phyloP scores from a whole-genome alignment of 495 filamentous ascomycete genomes.

The Annulohypoxylon stygium region DNA sequence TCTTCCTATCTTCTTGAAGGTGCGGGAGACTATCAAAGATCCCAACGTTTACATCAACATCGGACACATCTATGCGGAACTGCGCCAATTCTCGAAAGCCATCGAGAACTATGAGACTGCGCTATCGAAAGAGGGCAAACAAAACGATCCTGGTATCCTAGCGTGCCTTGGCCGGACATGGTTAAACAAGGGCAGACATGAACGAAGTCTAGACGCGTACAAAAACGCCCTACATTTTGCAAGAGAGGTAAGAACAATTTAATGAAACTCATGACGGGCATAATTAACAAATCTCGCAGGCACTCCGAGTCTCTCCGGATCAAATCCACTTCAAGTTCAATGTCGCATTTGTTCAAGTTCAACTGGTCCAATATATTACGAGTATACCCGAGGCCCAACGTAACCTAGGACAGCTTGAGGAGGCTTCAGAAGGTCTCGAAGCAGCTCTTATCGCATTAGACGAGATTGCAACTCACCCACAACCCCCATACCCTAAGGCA shows the following conservation, averaged over 20 bases:
- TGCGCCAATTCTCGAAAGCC: constrained; percentile 87
- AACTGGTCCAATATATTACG: constrained; percentile 86
- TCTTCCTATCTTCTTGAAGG: constrained; percentile 86
- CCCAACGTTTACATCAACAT: constrained; percentile 89
- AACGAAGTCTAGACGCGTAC: constrained; percentile 82
- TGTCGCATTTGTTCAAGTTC: constrained; percentile 95
- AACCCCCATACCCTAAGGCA: constrained; percentile 89
- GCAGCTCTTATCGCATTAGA: constrained; percentile 84
- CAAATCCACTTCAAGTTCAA: constrained; percentile 96
- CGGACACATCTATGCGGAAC: constrained; percentile 89
- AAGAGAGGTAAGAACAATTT: constrained; percentile 66
- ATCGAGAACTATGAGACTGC: constrained; percentile 97
- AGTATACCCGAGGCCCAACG: constrained; percentile 78
- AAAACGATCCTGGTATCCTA: constrained; percentile 82
- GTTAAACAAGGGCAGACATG: constrained; percentile 85
- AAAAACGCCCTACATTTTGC: constrained; percentile 90
- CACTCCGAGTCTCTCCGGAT: constrained; percentile 80
- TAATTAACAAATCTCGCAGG: constrained; percentile 61
- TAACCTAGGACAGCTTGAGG: constrained; percentile 80
- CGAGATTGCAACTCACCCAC: constrained; percentile 82
- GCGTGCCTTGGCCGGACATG: constrained; percentile 96
- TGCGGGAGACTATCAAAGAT: constrained; percentile 89
- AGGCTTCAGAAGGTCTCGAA: constrained; percentile 85
- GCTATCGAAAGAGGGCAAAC: constrained; percentile 79
- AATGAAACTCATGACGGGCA: constrained; percentile 5